Conservation (phyloP, 257 asterid species). For the Anisodus tanguticus region DNA sequence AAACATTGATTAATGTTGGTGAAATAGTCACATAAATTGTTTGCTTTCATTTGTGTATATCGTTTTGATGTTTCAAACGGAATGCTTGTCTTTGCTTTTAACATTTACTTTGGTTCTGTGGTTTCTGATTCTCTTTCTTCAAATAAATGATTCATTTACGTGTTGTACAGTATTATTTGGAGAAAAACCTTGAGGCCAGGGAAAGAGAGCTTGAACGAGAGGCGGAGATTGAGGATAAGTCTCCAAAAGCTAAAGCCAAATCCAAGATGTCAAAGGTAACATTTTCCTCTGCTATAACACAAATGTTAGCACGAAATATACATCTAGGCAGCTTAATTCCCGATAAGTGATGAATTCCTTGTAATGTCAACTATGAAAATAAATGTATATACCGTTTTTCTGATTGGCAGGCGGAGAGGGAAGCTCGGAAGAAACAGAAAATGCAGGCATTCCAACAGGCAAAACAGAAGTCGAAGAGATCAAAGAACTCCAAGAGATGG, state of each 20-base stretch:
- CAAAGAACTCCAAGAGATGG: constrained; percentile 90
- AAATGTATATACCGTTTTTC: neutral
- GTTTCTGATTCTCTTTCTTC: neutral
- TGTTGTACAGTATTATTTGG: constrained; percentile 78
- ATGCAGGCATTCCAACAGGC: constrained; percentile 94
- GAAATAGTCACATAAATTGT: neutral
- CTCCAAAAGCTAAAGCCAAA: constrained; percentile 95
- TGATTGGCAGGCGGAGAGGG: constrained; percentile 78
- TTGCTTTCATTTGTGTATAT: neutral
- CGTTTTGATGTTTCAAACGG: neutral
- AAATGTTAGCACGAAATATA: neutral
- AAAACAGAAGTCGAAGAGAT: constrained; percentile 77
- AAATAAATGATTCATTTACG: neutral
- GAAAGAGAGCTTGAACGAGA: constrained; percentile 93
- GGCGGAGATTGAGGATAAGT: constrained; percentile 90
- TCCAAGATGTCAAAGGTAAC: constrained; percentile 98
- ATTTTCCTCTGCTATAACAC: neutral
- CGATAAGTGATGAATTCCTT: neutral
- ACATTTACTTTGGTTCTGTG: neutral
- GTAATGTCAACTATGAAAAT: neutral
- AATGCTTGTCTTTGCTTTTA: neutral
- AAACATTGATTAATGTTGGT: neutral
- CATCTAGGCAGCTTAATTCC: neutral
- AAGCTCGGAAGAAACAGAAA: constrained; percentile 93
- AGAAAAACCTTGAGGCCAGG: constrained; percentile 97